Base-by-base conservation (phyloP, 805 yeast genomes). In the Hanseniaspora lachancei region DNA sequence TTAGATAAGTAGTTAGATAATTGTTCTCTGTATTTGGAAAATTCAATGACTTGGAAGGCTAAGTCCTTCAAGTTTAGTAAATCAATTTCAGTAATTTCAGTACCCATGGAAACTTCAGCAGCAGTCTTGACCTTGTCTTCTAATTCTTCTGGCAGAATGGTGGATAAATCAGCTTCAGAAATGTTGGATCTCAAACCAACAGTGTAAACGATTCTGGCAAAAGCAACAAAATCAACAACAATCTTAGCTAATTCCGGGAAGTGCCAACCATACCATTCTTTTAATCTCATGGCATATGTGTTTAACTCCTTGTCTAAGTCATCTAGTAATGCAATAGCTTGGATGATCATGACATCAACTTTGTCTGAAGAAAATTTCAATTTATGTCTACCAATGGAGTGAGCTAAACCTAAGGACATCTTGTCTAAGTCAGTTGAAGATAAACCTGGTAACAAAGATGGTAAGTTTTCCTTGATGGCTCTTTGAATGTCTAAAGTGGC, bases 201-300 rank as follows among this genome's bases (percentile, higher is more conserved):
- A 64, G 83, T 77, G 72, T 89, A 79, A 68, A 93, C 86, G 63
- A 89, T 86, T 76, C 95, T 84, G 59, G 97, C 97, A 71, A 82
- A 91, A 48, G 97, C 97, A 64, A 87, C 91, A 62, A 96, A 89
- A 74, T 91, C 98, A 62, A 84, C 82, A 64, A 93, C 86, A 70
- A 91, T 88, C 79, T 93, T 93, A 66, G 97, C 96, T 81, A 93
- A 81, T 73, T 93, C 98, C 41, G 98, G 98, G 83, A 93, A 93
- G 73, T 93, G 98, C 98, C 98, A 93, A 62, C 98, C 98, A 74
- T 93, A 93, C 98, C 98, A 93, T 75, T 93, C 98, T 76, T 91
- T 93, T 74, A 91, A 81, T 76, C 98, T 83, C 98, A 93, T 93
- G 62, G 97, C 96, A 66, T 91, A 93, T 54, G 97, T 93, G 76